These are phyloP conservation scores for Heliosperma pusillum DNA, from an alignment of 148 eudicot genomes.

Conservation along the genomic window DNA sequence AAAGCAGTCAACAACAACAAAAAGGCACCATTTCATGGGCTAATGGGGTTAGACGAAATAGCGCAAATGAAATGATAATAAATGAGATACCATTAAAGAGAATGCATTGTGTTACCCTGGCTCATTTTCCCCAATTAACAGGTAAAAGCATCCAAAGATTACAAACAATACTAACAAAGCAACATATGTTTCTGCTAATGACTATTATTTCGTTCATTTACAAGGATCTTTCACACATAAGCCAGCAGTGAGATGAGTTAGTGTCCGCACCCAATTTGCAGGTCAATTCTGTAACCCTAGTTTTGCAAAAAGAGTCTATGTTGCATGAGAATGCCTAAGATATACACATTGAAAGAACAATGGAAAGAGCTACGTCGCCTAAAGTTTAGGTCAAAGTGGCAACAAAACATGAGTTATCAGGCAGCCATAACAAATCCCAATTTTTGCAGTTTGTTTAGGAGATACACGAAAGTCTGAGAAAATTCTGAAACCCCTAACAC, in stretches of 20 bases:
- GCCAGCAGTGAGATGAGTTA: no score
- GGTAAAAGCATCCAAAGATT: background rate
- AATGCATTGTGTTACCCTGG: background rate
- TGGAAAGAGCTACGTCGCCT: no score
- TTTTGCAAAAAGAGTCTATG: no score
- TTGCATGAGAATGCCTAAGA: no score
- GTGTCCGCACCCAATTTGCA: no score
- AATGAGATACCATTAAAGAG: background rate
- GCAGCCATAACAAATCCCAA: background rate
- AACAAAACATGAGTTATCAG: background rate
- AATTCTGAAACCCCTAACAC: background rate
- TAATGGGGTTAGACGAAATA: background rate
- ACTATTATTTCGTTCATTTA: background rate
- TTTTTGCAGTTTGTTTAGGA: background rate
- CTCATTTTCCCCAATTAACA: background rate
- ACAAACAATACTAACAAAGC: background rate
- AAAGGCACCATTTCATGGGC: no score
- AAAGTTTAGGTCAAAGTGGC: no score
- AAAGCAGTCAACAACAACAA: background rate
- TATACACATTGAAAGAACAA: no score
- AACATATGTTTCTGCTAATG: background rate
- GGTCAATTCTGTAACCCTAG: no score
- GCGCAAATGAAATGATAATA: background rate
- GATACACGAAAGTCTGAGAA: no score
- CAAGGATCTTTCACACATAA: no score